Conservation (phyloP, 2,329 filamentous ascomycete genomes). For the Coniochaeta sp. region DNA sequence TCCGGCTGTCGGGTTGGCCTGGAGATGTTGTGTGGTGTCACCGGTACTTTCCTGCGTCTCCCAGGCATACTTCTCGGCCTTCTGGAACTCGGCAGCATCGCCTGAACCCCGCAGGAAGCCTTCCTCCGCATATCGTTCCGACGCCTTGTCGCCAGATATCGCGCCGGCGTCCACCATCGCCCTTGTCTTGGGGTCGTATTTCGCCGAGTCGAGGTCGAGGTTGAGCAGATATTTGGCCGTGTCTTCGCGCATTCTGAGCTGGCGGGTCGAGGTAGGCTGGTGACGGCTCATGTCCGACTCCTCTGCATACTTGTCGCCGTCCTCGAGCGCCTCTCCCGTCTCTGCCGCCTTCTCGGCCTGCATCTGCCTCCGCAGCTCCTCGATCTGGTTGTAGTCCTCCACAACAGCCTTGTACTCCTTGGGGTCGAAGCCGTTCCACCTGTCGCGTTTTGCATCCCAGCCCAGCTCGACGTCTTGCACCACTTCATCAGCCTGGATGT, state of each 20-base stretch:
- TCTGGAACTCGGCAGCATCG: slow-evolving; percentile 88
- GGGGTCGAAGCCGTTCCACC: slow-evolving; percentile 97
- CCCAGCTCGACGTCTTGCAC: slow-evolving; percentile 80
- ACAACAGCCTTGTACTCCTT: slow-evolving; percentile 82
- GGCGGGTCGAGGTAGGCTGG: slow-evolving; percentile 83
- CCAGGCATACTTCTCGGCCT: slow-evolving; percentile 86
- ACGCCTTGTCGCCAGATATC: slow-evolving; percentile 64
- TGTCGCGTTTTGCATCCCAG: slow-evolving; percentile 95
- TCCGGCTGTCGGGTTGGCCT: slow-evolving; percentile 93
- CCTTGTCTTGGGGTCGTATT: slow-evolving; percentile 95
- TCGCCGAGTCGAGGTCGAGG: slow-evolving; percentile 89
- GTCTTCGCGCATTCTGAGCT: slow-evolving; percentile 88
- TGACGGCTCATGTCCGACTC: slow-evolving; percentile 95
- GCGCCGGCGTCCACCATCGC: slow-evolving; percentile 83
- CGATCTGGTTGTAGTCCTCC: slow-evolving; percentile 80
- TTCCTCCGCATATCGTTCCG: slow-evolving; percentile 82
- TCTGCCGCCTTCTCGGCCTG: slow-evolving; percentile 41
- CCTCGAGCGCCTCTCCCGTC: slow-evolving; percentile 42
- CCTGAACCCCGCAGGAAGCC: slow-evolving; percentile 85
- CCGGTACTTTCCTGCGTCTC: slow-evolving; percentile 81
- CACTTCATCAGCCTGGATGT: slow-evolving; percentile 89
- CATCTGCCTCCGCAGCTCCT: slow-evolving; percentile 57
- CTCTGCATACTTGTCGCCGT: slow-evolving; percentile 76
- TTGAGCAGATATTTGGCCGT: slow-evolving; percentile 96
- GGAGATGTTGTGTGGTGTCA: slow-evolving; percentile 76